phyloP scores from a whole-genome alignment of 108 stramenopile species.

The Cyclotella distinguenda region DNA sequence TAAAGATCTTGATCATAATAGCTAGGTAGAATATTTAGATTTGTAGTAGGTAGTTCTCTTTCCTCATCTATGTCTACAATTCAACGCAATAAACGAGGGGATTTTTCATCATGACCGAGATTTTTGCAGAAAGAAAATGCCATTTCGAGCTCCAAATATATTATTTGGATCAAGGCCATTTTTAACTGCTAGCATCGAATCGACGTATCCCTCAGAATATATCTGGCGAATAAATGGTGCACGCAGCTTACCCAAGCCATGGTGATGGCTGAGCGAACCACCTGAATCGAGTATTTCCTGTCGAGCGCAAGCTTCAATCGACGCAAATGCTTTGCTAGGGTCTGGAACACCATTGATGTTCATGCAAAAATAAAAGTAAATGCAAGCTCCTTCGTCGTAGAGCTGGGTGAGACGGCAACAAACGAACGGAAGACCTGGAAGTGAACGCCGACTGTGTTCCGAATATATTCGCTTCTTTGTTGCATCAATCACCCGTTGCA shows the following conservation, averaged over 20 bases:
- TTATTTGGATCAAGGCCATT: constrained; percentile 66
- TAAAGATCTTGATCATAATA: background rate
- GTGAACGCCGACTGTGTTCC: constrained; percentile 63
- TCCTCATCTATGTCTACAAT: too few relatives aligned
- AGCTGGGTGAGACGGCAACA: constrained; percentile 91
- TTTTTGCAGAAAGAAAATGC: constrained; percentile 52
- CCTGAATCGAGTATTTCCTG: constrained; percentile 83
- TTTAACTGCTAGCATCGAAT: constrained; percentile 55
- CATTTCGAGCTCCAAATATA: constrained; percentile 82
- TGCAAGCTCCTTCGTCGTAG: constrained; percentile 92
- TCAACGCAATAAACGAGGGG: too few relatives aligned
- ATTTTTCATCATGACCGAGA: background rate
- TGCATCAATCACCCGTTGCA: constrained; percentile 52
- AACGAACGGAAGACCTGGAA: constrained; percentile 84
- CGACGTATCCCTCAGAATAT: constrained; percentile 43
- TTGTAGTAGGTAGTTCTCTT: background rate
- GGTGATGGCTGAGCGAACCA: constrained; percentile 93
- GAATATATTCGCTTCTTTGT: constrained; percentile 68
- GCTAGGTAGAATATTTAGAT: background rate
- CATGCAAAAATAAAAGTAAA: constrained; percentile 95
- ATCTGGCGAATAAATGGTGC: constrained; percentile 58
- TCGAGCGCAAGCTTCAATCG: constrained; percentile 83
- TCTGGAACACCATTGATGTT: constrained; percentile 57
- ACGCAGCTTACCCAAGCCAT: constrained; percentile 91
- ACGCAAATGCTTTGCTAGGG: constrained; percentile 61